A percentile compares a stretch with the other conserved stretches of the same genome.
phyloP scores from a whole-genome alignment of 75 land plant genomes.

The Sequoiadendron giganteum region DNA sequence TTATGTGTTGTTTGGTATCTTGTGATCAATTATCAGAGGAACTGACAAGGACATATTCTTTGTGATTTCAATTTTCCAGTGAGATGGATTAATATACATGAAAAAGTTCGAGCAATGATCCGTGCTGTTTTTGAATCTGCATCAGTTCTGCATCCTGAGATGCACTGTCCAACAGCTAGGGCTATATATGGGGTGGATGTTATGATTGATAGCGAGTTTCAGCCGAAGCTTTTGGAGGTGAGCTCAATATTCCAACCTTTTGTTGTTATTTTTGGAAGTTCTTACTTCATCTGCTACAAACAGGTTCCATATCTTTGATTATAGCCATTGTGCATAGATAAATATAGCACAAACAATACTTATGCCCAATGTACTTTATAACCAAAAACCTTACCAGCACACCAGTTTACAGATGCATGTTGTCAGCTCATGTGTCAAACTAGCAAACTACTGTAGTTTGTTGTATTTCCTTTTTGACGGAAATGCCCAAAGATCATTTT shows the following conservation, averaged over 20 bases:
- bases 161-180: conserved; percentile 77
- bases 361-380: not conserved
- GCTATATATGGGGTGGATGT: conserved; percentile 98
- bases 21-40: not conserved
- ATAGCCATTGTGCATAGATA: not conserved
- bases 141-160: conserved; percentile 71
- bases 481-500: not conserved
- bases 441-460: not conserved
- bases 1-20: not conserved
- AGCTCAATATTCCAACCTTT: not conserved
- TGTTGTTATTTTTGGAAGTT: not conserved
- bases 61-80: conserved; percentile 48
- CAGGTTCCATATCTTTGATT: not conserved
- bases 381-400: not conserved
- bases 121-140: conserved; percentile 81
- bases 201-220: conserved; percentile 71
- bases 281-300: not conserved
- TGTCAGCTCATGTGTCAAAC: not conserved
- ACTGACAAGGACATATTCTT: not conserved
- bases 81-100: conserved; percentile 83
- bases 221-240: conserved; percentile 94
- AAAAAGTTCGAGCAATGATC: conserved; percentile 61
- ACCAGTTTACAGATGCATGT: not conserved
- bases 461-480: not conserved
- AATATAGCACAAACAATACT: not conserved